phyloP scores from a whole-genome alignment of 306 rosid genomes.

The Lathyrus oleraceus region DNA sequence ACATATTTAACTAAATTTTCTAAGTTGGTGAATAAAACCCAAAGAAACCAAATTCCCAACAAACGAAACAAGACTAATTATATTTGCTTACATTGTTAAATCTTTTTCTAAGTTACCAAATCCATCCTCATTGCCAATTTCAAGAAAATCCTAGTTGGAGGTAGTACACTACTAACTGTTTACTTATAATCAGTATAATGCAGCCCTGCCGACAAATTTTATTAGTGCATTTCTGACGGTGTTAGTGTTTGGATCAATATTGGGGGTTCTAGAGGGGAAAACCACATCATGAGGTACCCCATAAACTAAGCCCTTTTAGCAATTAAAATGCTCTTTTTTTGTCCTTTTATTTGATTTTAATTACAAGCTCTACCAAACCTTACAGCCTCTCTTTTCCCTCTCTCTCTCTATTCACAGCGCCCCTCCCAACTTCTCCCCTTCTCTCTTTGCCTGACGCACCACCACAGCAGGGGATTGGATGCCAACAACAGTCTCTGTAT shows the following conservation, averaged over 20 bases:
- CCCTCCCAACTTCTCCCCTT: neutral
- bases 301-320: neutral
- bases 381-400: neutral
- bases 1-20: neutral
- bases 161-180: neutral
- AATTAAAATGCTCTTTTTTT: neutral
- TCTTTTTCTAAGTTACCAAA: neutral
- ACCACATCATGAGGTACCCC: neutral
- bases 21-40: neutral
- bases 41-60: neutral
- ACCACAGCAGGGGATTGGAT: neutral
- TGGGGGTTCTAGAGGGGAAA: neutral
- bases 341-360: neutral
- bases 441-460: neutral
- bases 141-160: neutral
- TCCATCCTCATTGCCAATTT: neutral
- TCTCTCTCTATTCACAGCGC: neutral
- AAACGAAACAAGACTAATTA: neutral
- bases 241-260: neutral
- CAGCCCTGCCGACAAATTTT: neutral
- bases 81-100: neutral
- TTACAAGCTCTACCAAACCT: neutral
- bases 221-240: neutral
- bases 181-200: neutral
- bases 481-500: neutral